phyloP scores from a whole-genome alignment of 257 asterid genomes.

The Cruciata laevipes region DNA sequence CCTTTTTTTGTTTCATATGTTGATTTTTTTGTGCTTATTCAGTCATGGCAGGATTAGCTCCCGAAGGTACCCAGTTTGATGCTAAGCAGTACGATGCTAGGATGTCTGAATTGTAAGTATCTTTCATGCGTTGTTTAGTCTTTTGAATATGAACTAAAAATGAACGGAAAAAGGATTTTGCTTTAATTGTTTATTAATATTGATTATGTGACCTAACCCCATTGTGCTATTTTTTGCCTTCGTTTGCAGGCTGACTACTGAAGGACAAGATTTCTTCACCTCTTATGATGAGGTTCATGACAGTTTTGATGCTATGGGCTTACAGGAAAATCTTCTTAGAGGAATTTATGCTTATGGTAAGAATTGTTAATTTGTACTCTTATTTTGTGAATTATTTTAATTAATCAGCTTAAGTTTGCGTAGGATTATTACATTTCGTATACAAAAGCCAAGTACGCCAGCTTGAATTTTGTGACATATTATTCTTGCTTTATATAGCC shows the following conservation, averaged over 20 bases:
- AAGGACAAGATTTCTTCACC: constrained; percentile 37
- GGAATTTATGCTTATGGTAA: constrained; percentile 49
- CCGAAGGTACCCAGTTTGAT: constrained; percentile 44
- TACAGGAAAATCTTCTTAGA: constrained; percentile 44
- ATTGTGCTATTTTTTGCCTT: neutral
- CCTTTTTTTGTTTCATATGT: too few relatives aligned
- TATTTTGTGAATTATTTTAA: too few relatives aligned
- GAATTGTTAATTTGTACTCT: neutral
- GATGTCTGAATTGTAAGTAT: constrained; percentile 41
- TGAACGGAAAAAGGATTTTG: neutral
- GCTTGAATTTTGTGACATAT: too few relatives aligned
- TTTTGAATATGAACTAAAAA: neutral
- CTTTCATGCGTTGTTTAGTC: neutral
- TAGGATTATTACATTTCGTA: too few relatives aligned
- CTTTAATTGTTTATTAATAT: too few relatives aligned
- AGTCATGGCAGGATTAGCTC: constrained; percentile 40
- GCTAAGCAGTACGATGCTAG: constrained; percentile 37
- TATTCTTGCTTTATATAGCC: neutral
- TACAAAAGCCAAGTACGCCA: too few relatives aligned
- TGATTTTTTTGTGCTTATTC: neutral
- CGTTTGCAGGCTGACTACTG: constrained; percentile 25
- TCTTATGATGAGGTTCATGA: constrained; percentile 40
- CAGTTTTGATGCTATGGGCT: constrained; percentile 43
- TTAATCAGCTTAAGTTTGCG: too few relatives aligned
- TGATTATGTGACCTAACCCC: neutral